Percentiles rank a stretch among this genome's conserved stretches.
These are phyloP conservation scores for Penicillium capsulatum DNA, from an alignment of 2,329 filamentous ascomycete genomes.

Conservation along the genomic window DNA sequence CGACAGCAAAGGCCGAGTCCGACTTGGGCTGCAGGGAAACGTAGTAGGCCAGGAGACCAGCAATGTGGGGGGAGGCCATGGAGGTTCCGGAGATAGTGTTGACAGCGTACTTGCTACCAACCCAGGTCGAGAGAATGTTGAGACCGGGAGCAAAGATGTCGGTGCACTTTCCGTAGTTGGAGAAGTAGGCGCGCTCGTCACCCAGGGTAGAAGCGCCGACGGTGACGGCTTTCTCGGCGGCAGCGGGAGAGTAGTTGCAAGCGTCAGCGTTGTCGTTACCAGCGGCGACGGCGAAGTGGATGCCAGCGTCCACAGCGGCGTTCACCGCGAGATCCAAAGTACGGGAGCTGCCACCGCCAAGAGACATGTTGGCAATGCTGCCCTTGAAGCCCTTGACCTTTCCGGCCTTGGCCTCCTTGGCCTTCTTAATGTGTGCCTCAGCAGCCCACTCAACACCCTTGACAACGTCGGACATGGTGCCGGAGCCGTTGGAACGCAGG, in stretches of 20 bases:
- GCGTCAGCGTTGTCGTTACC: conserved; percentile 99
- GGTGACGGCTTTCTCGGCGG: conserved; percentile 85
- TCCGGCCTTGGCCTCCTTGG: conserved; percentile 73
- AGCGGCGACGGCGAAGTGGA: conserved; percentile 97
- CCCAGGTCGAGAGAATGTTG: conserved; percentile 98
- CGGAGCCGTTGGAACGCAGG: conserved; percentile 91
- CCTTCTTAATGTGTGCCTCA: conserved; percentile 69
- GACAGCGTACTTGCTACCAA: conserved; percentile 88
- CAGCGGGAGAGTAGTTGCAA: conserved; percentile 98
- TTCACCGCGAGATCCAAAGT: conserved; percentile 90
- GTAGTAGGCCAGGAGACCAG: conserved; percentile 95
- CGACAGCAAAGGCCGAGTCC: conserved; percentile 88
- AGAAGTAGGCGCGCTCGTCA: conserved; percentile 98
- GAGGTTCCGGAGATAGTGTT: conserved; percentile 99
- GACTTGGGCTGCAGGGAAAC: conserved; percentile 88
- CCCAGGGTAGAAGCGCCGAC: conserved; percentile 91
- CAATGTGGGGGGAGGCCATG: conserved; percentile 97
- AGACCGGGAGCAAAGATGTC: conserved; percentile 98
- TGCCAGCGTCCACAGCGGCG: conserved; percentile 82
- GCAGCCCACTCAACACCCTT: conserved; percentile 97
- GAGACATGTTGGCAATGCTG: conserved; percentile 97
- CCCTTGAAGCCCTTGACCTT: conserved; percentile 98
- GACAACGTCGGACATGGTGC: conserved; percentile 97
- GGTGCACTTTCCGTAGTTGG: conserved; percentile 99
- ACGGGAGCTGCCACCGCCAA: conserved; percentile 93